These are phyloP conservation scores for Avena eriantha DNA, from an alignment of 176 grass and related monocot species.

Conservation along the genomic window DNA sequence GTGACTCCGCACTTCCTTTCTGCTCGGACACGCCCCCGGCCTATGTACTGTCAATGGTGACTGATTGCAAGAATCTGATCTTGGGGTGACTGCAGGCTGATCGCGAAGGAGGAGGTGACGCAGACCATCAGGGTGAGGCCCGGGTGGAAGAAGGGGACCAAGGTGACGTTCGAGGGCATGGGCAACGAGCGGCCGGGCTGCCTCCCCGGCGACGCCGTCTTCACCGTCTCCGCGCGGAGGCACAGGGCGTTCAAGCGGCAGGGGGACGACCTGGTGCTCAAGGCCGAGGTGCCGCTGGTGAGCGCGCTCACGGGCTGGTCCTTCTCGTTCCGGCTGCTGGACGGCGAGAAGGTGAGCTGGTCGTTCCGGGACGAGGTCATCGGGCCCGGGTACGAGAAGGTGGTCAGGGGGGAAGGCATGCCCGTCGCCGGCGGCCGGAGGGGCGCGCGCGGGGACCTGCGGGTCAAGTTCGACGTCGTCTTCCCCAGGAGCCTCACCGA, in stretches of 20 bases:
- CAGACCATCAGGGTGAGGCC: conserved; percentile 68
- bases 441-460: conserved; percentile 62
- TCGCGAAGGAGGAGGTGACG: conserved; percentile 67
- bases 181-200: conserved; percentile 78
- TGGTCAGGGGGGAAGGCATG: conserved; percentile 80
- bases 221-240: conserved; percentile 60
- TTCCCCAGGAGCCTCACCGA: conserved; percentile 74
- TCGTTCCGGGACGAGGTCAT: conserved; percentile 82
- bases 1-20: conserved; percentile 45
- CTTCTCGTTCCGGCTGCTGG: conserved; percentile 69
- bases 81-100: conserved; percentile 37
- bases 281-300: conserved; percentile 74
- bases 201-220: conserved; percentile 69
- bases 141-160: conserved; percentile 76
- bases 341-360: conserved; percentile 69
- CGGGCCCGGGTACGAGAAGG: conserved; percentile 76
- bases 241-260: conserved; percentile 79
- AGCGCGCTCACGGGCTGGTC: conserved; percentile 81
- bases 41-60: neutral
- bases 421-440: conserved; percentile 56
- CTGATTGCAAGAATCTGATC: neutral
- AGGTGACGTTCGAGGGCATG: conserved; percentile 65
- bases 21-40: neutral
- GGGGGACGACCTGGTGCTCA: conserved; percentile 85
- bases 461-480: conserved; percentile 74